Base-by-base conservation (phyloP, 768 basidiomycete genomes). In the Myochromella boudieri region DNA sequence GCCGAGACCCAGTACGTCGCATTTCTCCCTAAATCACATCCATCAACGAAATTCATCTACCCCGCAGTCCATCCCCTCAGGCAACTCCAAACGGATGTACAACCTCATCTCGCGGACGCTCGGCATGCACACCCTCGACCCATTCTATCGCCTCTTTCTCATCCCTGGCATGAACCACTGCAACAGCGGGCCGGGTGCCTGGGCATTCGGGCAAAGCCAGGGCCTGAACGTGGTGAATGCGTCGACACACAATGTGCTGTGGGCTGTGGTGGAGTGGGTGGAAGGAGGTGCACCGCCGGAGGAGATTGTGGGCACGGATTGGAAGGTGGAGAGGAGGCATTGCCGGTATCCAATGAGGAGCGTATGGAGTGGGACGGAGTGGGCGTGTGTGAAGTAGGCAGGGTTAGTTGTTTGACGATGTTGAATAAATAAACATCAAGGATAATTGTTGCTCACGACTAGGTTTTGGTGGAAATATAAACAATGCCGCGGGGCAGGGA, bases 91-190 rank as follows among this genome's bases (percentile, higher is more conserved):
- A 37, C 42, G 42, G 4, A 33, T 44, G 28, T 53, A 53, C 36
- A 31, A 48, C 32, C 18, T 48, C 6, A 45, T 53, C 22, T 45
- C 43, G 10, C 20, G 37, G 12, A 48, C 46, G 17, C 45, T 47
- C 21, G 17, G 24, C 15, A 47, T 49, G 29, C 37, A 46, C 14
- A 45, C 43, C 31, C 48, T 49, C 2, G 48, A 54, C 24, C 10
- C 21, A 6, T 48, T 47, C 42, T 54, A 44, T 37, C 49, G 52
- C 32, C 47, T 53, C 14, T 53, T 53, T 28, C 33, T 48, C 5
- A 45, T 53, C 31, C 43, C 46, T 3, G 52, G 52, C 1, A 53
- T 53, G 52, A 21, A 48, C 15, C 52, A 53, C 27, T 53, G 52
- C 25, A 15, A 22, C 11, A 47, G 43, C 6, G 52, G 52, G 6